Conservation (phyloP, 2,329 filamentous ascomycete genomes). For the Sarocladium oryzae region DNA sequence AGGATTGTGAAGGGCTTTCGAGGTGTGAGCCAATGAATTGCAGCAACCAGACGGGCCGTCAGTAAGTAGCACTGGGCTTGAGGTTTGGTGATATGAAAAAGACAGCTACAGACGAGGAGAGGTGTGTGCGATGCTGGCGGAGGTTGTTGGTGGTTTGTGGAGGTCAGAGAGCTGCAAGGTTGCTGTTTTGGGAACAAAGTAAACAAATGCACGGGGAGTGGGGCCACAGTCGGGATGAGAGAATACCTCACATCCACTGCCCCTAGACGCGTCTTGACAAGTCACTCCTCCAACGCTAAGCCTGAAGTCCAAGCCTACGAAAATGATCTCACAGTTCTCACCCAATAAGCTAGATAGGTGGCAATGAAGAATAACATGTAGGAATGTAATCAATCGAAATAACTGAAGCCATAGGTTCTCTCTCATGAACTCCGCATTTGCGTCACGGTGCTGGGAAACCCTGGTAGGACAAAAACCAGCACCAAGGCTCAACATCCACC, state of each 20-base stretch:
- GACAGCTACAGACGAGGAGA: slow-evolving; percentile 1
- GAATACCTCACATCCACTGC: not conserved
- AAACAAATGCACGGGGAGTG: slow-evolving; percentile 10
- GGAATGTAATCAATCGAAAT: no score
- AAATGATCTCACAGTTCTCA: no score
- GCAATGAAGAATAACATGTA: no score
- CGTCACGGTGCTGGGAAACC: slow-evolving; percentile 4
- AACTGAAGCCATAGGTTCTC: no score
- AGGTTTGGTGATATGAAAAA: slow-evolving; percentile 1
- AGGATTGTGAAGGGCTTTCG: not conserved
- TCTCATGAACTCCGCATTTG: not conserved
- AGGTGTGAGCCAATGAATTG: not conserved
- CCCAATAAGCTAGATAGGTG: no score
- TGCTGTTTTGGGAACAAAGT: slow-evolving; percentile 8
- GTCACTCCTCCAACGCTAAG: not conserved
- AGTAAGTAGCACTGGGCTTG: not conserved
- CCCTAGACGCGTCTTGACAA: not conserved
- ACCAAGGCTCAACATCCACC: no score
- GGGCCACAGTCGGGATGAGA: not conserved
- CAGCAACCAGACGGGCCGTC: not conserved
- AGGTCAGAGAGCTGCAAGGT: not conserved
- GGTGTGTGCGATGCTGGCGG: not conserved
- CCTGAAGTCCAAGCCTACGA: no score
- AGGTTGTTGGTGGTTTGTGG: slow-evolving; percentile 4
- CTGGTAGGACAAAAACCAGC: slow-evolving; percentile 4